Evolutionary conservation across 2,329 filamentous ascomycete species (phyloP).

Genomic region (Paecilomyces variotii): DNA sequence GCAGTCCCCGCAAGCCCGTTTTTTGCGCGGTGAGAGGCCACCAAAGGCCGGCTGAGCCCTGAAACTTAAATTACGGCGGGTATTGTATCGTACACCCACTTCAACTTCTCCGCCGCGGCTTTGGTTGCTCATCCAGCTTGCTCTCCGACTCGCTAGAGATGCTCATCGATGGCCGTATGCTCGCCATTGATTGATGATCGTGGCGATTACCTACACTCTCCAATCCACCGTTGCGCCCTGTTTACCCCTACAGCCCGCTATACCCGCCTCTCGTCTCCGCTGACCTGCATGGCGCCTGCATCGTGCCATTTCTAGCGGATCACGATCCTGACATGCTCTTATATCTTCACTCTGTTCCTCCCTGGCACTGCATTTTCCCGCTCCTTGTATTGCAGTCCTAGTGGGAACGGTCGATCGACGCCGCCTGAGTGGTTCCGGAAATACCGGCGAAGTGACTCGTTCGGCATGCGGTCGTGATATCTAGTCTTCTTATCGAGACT

Average conservation of each 20-base stretch:
- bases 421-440: background rate
- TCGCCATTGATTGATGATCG: background rate
- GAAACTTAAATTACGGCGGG: slow-evolving; percentile 15
- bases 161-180: background rate
- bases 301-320: background rate
- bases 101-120: background rate
- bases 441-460: background rate
- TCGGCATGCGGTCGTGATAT: background rate
- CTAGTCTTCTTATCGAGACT: background rate
- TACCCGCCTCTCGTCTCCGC: slow-evolving; percentile 1
- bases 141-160: background rate
- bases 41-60: slow-evolving; percentile 1
- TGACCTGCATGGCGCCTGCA: slow-evolving; percentile 4
- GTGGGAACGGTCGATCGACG: background rate
- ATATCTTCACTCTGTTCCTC: background rate
- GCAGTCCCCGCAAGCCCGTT: background rate
- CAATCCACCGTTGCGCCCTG: background rate
- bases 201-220: background rate
- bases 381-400: background rate
- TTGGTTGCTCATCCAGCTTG: background rate
- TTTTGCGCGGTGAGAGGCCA: background rate
- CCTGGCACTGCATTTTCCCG: background rate
- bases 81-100: slow-evolving; percentile 9
- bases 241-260: background rate
- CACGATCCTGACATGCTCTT: background rate